These are phyloP conservation scores for Scytalidium sp. DNA, from an alignment of 2,329 filamentous ascomycete genomes.

Conservation along the genomic window DNA sequence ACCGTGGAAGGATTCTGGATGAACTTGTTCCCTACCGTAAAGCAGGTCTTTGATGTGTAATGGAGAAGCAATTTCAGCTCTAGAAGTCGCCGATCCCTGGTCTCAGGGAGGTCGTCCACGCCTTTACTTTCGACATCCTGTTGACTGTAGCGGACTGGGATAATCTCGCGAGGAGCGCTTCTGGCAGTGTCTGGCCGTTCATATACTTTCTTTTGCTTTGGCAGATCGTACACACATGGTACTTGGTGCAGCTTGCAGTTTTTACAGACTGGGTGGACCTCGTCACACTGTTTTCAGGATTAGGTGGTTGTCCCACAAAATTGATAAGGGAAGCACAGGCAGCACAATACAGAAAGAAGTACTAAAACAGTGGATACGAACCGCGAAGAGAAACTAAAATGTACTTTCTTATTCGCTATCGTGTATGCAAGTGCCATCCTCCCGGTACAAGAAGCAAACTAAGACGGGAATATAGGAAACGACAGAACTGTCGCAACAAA, in stretches of 20 bases:
- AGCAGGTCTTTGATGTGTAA: slow-evolving; percentile 13
- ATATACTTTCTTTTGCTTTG: slow-evolving; percentile 1
- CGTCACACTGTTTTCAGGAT: slow-evolving; percentile 17
- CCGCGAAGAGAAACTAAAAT: no score
- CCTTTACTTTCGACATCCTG: background rate
- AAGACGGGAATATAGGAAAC: no score
- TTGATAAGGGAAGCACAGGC: no score
- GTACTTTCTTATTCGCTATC: no score
- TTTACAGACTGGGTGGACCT: slow-evolving; percentile 17
- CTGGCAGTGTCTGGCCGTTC: background rate
- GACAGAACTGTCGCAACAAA: background rate
- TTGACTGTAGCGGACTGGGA: background rate
- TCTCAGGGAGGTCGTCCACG: slow-evolving; percentile 10
- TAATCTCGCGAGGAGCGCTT: background rate
- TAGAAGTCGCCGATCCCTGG: slow-evolving; percentile 11
- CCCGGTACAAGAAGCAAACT: no score
- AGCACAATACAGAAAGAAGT: background rate
- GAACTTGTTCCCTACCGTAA: slow-evolving; percentile 5
- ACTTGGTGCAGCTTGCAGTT: slow-evolving; percentile 15
- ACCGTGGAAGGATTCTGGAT: background rate
- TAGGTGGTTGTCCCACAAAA: no score
- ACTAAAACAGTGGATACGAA: no score
- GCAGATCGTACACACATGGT: slow-evolving; percentile 12
- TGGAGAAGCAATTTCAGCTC: slow-evolving; percentile 20
- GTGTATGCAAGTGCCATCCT: no score